Evolutionary conservation across 148 eudicot genomes (phyloP).

Genomic region (Suaeda aralocaspica): DNA sequence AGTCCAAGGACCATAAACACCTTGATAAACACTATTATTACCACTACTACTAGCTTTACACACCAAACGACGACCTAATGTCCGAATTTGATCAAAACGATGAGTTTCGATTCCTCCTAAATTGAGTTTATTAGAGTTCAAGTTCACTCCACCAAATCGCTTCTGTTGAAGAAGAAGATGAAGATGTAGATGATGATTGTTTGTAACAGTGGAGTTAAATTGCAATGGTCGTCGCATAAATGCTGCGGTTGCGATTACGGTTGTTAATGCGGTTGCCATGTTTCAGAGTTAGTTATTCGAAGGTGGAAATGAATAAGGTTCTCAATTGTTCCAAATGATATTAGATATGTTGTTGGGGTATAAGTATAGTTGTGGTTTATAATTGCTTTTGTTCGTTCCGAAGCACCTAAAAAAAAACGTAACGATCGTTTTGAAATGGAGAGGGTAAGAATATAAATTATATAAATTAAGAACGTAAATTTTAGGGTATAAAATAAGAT

Average conservation of each 20-base stretch:
- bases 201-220: not conserved
- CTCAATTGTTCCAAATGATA: too few species aligned
- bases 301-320: too few species aligned
- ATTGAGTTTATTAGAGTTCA: not conserved
- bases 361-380: too few species aligned
- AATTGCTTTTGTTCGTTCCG: too few species aligned
- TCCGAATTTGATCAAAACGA: not conserved
- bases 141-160: not conserved
- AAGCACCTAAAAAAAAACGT: too few species aligned
- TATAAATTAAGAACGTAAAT: too few species aligned
- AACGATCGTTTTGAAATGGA: too few species aligned
- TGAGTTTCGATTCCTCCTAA: not conserved
- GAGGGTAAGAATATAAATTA: too few species aligned
- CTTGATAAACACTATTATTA: conserved; percentile 40
- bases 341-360: too few species aligned
- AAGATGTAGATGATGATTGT: not conserved
- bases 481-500: too few species aligned
- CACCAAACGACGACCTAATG: not conserved
- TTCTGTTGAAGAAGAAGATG: not conserved
- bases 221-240: not conserved
- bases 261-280: not conserved
- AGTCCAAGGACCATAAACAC: conserved; percentile 85
- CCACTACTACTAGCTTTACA: conserved; percentile 31
- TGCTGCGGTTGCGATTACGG: not conserved
- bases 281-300: too few species aligned